Conservation (phyloP, 2,329 filamentous ascomycete species). For the Plectosphaerella cucumerina region DNA sequence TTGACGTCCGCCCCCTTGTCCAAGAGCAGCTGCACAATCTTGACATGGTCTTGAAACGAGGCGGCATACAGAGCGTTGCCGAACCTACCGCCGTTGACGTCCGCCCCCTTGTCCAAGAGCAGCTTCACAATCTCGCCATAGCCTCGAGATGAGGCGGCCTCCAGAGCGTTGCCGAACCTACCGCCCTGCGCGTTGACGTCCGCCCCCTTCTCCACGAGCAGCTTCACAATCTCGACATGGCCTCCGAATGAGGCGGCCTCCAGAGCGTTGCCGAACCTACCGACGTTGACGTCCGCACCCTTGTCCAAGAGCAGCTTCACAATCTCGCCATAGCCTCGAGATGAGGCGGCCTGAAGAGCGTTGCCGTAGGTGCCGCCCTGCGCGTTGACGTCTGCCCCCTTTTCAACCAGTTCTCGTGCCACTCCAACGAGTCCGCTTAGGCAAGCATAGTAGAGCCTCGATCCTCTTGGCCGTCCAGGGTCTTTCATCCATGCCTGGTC, state of each 20-base stretch:
- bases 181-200: background rate
- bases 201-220: slow-evolving; percentile 1
- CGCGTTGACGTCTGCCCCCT: slow-evolving; percentile 9
- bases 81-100: background rate
- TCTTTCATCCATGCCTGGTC: background rate
- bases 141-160: background rate
- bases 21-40: background rate
- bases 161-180: background rate
- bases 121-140: slow-evolving; percentile 1
- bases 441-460: slow-evolving; percentile 12
- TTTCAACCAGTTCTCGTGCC: slow-evolving; percentile 5
- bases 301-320: slow-evolving; percentile 1
- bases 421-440: slow-evolving; percentile 4
- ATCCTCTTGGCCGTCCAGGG: slow-evolving; percentile 5
- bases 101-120: background rate
- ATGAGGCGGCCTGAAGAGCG: slow-evolving; percentile 12
- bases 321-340: background rate
- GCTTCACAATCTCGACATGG: background rate
- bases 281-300: slow-evolving; percentile 4
- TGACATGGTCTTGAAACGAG: background rate
- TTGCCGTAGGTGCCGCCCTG: slow-evolving; percentile 8
- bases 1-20: background rate
- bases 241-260: background rate
- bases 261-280: background rate
- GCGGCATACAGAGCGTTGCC: background rate